These are phyloP conservation scores for Puccinia hordei DNA, from an alignment of 1,284 basidiomycete genomes.

Conservation along the genomic window DNA sequence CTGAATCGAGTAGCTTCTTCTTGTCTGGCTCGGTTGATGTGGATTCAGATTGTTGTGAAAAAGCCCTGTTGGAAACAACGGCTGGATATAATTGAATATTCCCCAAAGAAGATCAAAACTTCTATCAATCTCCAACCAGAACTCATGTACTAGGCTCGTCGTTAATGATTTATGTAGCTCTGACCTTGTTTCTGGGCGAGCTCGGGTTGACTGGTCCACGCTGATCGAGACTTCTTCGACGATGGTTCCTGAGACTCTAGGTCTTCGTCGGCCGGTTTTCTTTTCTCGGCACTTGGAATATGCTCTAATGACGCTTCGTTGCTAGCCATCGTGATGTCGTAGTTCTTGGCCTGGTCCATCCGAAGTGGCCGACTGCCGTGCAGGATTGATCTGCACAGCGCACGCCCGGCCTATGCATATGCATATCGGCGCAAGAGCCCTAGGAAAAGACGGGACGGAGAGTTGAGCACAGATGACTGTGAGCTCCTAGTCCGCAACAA, in stretches of 20 bases:
- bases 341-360: not conserved
- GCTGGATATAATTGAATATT: too few species aligned
- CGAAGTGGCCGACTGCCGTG: too few species aligned
- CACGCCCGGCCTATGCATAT: too few species aligned
- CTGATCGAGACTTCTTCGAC: slow-evolving; percentile 12
- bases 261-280: not conserved
- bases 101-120: too few species aligned
- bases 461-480: too few species aligned
- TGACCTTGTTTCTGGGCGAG: not conserved
- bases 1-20: too few species aligned
- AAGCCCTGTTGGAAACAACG: not conserved
- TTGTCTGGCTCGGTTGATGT: not conserved
- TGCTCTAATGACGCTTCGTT: not conserved
- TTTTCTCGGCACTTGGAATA: not conserved
- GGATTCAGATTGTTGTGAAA: not conserved
- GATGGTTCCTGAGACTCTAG: not conserved
- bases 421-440: too few species aligned
- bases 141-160: not conserved
- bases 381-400: too few species aligned
- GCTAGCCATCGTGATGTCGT: not conserved
- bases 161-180: not conserved
- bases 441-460: too few species aligned
- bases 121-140: too few species aligned
- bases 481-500: too few species aligned
- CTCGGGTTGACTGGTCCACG: not conserved